These are phyloP conservation scores for Gaeumannomyces tritici DNA, from an alignment of 2,329 filamentous ascomycete genomes.

Conservation along the genomic window DNA sequence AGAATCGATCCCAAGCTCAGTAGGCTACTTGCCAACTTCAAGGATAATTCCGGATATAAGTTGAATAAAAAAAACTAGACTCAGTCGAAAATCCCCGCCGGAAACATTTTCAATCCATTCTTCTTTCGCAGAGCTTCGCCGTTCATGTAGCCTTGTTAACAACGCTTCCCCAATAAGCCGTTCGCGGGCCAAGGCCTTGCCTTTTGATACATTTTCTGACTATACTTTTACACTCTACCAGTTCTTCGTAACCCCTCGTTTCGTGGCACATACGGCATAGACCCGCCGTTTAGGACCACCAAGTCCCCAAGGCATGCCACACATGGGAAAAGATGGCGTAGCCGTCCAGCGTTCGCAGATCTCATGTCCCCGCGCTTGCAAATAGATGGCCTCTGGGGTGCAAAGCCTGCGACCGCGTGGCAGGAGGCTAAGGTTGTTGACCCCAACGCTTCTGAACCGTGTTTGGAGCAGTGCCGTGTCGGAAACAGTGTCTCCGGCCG, in stretches of 20 bases:
- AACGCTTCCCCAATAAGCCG: background rate
- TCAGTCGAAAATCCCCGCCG: background rate
- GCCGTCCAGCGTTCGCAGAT: too few relatives aligned
- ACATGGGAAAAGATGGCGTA: background rate
- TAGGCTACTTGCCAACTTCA: too few relatives aligned
- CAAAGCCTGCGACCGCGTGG: background rate
- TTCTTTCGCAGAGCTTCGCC: background rate
- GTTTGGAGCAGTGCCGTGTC: background rate
- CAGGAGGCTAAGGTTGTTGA: background rate
- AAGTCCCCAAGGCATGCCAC: background rate
- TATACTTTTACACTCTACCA: too few relatives aligned
- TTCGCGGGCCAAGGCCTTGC: background rate
- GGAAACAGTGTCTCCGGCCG: background rate
- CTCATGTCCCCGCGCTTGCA: too few relatives aligned
- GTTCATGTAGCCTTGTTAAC: background rate
- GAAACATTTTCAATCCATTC: too few relatives aligned
- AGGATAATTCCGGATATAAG: too few relatives aligned
- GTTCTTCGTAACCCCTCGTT: background rate
- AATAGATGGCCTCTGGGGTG: background rate
- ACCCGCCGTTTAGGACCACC: background rate
- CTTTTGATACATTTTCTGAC: background rate
- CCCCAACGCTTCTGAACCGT: background rate
- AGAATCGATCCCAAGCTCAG: too few relatives aligned
- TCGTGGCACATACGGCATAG: background rate
- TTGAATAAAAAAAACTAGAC: too few relatives aligned